phyloP scores from a whole-genome alignment of 768 basidiomycete genomes.

The Lentinus brumalis region DNA sequence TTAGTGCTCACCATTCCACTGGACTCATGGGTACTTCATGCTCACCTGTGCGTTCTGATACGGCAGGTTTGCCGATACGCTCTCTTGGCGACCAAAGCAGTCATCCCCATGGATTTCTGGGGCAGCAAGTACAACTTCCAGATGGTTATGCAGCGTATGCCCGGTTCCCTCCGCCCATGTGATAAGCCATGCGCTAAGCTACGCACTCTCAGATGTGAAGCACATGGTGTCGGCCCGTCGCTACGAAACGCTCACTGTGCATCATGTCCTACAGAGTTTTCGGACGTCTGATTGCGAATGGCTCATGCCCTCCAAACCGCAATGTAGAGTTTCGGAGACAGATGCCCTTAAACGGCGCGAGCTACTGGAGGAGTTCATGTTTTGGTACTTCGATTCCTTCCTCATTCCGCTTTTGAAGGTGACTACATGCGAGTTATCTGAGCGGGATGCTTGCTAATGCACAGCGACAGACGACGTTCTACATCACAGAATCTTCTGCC shows the following conservation, averaged over 20 bases:
- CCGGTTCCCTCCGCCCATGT: neutral
- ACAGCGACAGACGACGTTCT: constrained; percentile 77
- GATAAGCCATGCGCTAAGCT: neutral
- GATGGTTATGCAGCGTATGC: constrained; percentile 57
- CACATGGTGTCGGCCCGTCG: constrained; percentile 74
- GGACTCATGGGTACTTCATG: too few species aligned
- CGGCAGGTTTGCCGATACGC: constrained; percentile 72
- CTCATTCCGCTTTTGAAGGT: constrained; percentile 80
- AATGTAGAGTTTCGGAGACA: constrained; percentile 56
- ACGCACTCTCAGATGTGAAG: constrained; percentile 57
- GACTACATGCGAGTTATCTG: constrained; percentile 18
- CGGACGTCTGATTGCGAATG: constrained; percentile 77
- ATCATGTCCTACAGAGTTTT: constrained; percentile 76
- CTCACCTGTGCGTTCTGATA: neutral
- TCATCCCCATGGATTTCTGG: constrained; percentile 81
- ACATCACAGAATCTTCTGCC: constrained; percentile 88
- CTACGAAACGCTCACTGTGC: constrained; percentile 80
- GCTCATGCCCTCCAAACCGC: constrained; percentile 56
- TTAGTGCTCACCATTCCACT: constrained; percentile 27
- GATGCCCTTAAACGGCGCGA: constrained; percentile 80
- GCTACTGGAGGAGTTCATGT: constrained; percentile 84
- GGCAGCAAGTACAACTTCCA: constrained; percentile 69
- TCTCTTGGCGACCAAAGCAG: constrained; percentile 57
- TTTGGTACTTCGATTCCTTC: constrained; percentile 93
- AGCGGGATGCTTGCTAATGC: neutral